Base-by-base conservation (phyloP, 768 basidiomycete genomes). In the Tulasnella calospora region DNA sequence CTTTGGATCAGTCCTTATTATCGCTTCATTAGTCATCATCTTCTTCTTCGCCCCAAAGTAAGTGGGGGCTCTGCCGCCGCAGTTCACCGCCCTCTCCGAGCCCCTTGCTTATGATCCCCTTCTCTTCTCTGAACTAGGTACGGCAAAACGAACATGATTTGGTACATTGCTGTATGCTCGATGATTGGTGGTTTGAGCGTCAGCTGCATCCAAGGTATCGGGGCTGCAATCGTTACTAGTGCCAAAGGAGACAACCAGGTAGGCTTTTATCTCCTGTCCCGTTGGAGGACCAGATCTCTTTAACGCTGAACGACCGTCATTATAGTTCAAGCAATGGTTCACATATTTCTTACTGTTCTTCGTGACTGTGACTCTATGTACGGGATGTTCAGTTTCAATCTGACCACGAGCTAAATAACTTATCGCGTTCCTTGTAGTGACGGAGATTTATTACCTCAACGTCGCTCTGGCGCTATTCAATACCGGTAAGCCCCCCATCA, bases 171-270 rank as follows among this genome's bases (percentile, higher is more conserved):
- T 57, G 94, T 99, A 69, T 99, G 98, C 85, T 94, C 92, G 80
- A 91, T 98, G 89, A 98, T 99, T 82, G 98, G 98, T 23, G 98
- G 98, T 0, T 92, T 97, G 71, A 94, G 92, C 78, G 95, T 97
- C 81, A 94, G 93, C 81, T 96, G 97, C 76, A 97, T 96, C 19
- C 95, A 41, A 97, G 98, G 44, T 88, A 98, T 47, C 96, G 98
- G 69, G 21, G 76, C 79, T 12, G 92, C 95, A 30, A 98, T 99
- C 81, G 92, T 99, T 36, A 91, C 92, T 72, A 90, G 90, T 57
- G 89, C 87, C 6, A 85, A 88, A 85, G 93, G 93, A 51, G 87
- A 92, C 80, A 95, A 93, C 84, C 94, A 94, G 88, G 92, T 90
- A 61, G 2, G 40, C 30, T 12, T 3, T 1, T 35, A n/a, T 79